phyloP scores from a whole-genome alignment of 768 basidiomycete species.

The Termitomyces sp. region DNA sequence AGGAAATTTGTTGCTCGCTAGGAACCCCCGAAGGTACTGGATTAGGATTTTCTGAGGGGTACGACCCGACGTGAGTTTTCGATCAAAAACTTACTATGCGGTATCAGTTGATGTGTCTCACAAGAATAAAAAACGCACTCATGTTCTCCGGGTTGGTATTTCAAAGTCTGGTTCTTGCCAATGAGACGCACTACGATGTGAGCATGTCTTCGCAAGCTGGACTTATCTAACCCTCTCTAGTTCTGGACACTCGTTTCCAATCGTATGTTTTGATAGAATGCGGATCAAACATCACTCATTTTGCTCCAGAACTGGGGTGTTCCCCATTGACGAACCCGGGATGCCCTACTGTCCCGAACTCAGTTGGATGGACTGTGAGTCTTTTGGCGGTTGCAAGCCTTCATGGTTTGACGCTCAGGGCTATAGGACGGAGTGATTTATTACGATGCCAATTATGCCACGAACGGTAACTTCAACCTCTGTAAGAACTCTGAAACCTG shows the following conservation, averaged over 20 bases:
- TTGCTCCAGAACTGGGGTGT: constrained; percentile 29
- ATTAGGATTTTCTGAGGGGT: constrained; percentile 26
- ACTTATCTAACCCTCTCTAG: constrained; percentile 10
- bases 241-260: constrained; percentile 35
- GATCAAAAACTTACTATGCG: neutral
- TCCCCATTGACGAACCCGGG: constrained; percentile 25
- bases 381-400: neutral
- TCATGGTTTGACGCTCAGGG: neutral
- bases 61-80: constrained; percentile 26
- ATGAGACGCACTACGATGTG: constrained; percentile 32
- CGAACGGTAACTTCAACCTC: constrained; percentile 29
- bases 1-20: constrained; percentile 33
- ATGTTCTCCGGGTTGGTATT: constrained; percentile 33
- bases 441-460: constrained; percentile 33
- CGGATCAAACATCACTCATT: neutral
- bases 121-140: constrained; percentile 30
- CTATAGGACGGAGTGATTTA: constrained; percentile 16
- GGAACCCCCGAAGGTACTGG: constrained; percentile 29
- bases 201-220: neutral
- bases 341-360: constrained; percentile 29
- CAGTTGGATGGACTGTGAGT: constrained; percentile 36
- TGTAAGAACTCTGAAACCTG: constrained; percentile 17
- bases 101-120: neutral
- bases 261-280: constrained; percentile 13
- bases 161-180: constrained; percentile 29